Evolutionary conservation across 192 early-diverging fungal genomes (phyloP).

Genomic region (Chytriomyces confervae): DNA sequence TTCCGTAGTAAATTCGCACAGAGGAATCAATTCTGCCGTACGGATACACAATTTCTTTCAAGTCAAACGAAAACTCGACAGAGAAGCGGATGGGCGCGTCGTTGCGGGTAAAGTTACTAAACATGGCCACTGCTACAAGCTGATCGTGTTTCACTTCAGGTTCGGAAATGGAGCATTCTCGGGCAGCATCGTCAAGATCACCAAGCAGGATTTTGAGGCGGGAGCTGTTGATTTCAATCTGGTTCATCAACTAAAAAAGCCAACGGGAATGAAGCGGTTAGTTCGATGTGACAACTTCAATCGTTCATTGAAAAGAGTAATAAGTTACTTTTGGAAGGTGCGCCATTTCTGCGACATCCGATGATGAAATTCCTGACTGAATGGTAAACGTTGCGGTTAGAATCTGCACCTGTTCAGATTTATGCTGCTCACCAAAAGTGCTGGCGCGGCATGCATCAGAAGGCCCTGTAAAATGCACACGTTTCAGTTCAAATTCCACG

Average conservation of each 20-base stretch:
- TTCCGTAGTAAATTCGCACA: conserved; percentile 2
- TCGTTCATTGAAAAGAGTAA: not conserved
- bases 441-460: not conserved
- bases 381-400: not conserved
- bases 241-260: conserved; percentile 2
- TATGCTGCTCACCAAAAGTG: not conserved
- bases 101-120: not conserved
- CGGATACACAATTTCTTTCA: conserved; percentile 11
- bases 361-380: not conserved
- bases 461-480: not conserved
- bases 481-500: not conserved
- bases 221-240: not conserved
- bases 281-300: not conserved
- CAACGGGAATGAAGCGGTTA: not conserved
- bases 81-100: not conserved
- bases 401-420: not conserved
- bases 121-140: conserved; percentile 1
- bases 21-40: not conserved
- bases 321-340: not conserved
- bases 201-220: conserved; percentile 17
- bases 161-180: conserved; percentile 17
- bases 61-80: conserved; percentile 17
- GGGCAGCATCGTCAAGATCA: conserved; percentile 15
- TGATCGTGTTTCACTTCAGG: not conserved
- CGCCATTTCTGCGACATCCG: not conserved